phyloP scores from a whole-genome alignment of 2,329 filamentous ascomycete genomes.

The Fusarium verrucosum region DNA sequence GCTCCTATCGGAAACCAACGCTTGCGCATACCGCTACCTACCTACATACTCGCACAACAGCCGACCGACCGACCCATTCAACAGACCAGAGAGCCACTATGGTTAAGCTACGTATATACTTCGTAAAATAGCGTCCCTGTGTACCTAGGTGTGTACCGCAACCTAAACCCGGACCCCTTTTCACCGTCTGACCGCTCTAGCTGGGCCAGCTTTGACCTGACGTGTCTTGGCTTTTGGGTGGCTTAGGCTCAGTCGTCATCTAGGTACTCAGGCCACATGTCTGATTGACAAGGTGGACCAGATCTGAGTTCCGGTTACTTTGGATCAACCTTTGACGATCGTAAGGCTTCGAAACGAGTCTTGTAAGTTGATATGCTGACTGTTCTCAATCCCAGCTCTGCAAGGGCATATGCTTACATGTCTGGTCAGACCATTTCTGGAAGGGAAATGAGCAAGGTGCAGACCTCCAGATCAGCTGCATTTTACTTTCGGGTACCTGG shows the following conservation, averaged over 20 bases:
- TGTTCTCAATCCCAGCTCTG: background rate
- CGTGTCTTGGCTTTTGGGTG: constrained; percentile 12
- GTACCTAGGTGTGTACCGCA: background rate
- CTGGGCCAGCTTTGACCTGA: background rate
- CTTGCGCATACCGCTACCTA: constrained; percentile 24
- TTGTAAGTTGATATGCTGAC: constrained; percentile 2
- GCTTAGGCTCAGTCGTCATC: background rate
- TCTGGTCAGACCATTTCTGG: background rate
- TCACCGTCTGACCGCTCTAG: constrained; percentile 9
- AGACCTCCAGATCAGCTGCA: constrained; percentile 24
- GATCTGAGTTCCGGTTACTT: background rate
- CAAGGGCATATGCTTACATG: background rate
- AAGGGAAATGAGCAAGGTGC: background rate
- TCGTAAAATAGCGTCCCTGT: constrained; percentile 10
- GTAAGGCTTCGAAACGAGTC: constrained; percentile 3
- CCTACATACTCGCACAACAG: constrained; percentile 20
- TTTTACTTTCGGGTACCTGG: constrained; percentile 37
- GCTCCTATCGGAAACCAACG: constrained; percentile 2
- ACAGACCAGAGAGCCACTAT: background rate
- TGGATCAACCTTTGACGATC: background rate
- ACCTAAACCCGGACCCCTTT: constrained; percentile 14
- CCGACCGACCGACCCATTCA: background rate
- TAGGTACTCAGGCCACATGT: no score
- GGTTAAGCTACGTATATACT: no score
- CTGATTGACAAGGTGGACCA: background rate